A percentile compares a stretch with the other conserved stretches of the same genome.
phyloP scores from a whole-genome alignment of 75 land plant species.

The Larix kaempferi region DNA sequence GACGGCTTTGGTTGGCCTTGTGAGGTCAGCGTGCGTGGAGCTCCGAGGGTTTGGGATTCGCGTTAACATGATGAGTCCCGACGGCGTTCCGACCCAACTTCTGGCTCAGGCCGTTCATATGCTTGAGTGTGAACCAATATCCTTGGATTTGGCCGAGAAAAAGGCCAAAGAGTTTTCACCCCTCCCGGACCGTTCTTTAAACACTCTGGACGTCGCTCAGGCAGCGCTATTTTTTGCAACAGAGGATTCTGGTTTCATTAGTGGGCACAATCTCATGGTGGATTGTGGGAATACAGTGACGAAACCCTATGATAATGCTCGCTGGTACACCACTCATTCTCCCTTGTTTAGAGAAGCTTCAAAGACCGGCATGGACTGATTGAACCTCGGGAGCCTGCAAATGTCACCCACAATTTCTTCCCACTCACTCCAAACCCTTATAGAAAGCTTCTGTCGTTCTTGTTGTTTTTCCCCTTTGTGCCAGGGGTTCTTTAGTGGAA shows the following conservation, averaged over 20 bases:
- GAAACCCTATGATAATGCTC: not conserved
- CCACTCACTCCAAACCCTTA: too few relatives aligned
- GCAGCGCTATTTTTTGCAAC: constrained; percentile 25
- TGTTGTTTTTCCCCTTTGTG: too few relatives aligned
- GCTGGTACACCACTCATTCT: not conserved
- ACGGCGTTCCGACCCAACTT: constrained; percentile 49
- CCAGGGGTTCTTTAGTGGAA: too few relatives aligned
- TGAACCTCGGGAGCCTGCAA: too few relatives aligned
- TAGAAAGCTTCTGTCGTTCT: too few relatives aligned
- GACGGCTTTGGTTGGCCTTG: constrained; percentile 54
- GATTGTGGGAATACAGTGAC: constrained; percentile 15
- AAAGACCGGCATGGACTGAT: not conserved
- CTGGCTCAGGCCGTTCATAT: constrained; percentile 6
- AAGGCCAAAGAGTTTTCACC: constrained; percentile 14
- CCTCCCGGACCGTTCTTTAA: constrained; percentile 7
- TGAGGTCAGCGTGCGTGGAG: constrained; percentile 42
- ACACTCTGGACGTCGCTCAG: constrained; percentile 18
- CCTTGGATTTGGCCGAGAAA: constrained; percentile 6
- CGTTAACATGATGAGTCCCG: constrained; percentile 71
- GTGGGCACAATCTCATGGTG: constrained; percentile 30
- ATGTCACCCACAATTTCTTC: too few relatives aligned
- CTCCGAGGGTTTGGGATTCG: constrained; percentile 61
- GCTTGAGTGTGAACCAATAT: constrained; percentile 7
- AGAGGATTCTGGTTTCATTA: constrained; percentile 20
- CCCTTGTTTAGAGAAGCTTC: not conserved